A percentile compares a stretch with the other conserved stretches of the same genome.
These are phyloP conservation scores for Panellus pusillus DNA, from an alignment of 768 basidiomycete genomes.

Conservation along the genomic window DNA sequence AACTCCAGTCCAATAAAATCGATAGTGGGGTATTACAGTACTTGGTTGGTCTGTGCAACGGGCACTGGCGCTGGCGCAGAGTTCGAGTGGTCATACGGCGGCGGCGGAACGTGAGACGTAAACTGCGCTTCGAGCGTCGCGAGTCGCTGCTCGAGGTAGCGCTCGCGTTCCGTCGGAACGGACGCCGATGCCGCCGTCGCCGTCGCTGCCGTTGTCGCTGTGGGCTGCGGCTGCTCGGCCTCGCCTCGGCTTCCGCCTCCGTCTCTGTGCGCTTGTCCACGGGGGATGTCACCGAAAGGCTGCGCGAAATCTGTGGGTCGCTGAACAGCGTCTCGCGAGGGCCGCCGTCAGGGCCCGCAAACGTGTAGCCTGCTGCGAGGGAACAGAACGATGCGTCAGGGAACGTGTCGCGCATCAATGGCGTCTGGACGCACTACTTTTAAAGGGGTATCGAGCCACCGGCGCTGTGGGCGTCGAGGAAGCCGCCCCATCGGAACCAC, in stretches of 20 bases:
- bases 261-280: background rate
- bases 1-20: no score
- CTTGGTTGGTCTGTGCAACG: background rate
- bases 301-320: constrained; percentile 3
- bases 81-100: constrained; percentile 15
- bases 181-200: background rate
- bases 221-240: background rate
- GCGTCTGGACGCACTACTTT: no score
- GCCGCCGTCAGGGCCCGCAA: no score
- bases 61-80: background rate
- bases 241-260: background rate
- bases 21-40: background rate
- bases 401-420: no score
- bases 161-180: constrained; percentile 10
- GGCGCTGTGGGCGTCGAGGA: background rate
- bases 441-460: background rate
- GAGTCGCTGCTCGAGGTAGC: constrained; percentile 20
- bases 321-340: no score
- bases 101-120: constrained; percentile 11
- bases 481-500: background rate
- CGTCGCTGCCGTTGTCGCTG: background rate
- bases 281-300: background rate
- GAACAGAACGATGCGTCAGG: no score
- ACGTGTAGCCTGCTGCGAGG: no score
- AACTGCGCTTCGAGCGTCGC: constrained; percentile 20